Percentiles rank a stretch among this genome's conserved stretches.
Evolutionary conservation across 2,329 filamentous ascomycete species (phyloP).

Genomic region (Colletotrichum tanaceti): DNA sequence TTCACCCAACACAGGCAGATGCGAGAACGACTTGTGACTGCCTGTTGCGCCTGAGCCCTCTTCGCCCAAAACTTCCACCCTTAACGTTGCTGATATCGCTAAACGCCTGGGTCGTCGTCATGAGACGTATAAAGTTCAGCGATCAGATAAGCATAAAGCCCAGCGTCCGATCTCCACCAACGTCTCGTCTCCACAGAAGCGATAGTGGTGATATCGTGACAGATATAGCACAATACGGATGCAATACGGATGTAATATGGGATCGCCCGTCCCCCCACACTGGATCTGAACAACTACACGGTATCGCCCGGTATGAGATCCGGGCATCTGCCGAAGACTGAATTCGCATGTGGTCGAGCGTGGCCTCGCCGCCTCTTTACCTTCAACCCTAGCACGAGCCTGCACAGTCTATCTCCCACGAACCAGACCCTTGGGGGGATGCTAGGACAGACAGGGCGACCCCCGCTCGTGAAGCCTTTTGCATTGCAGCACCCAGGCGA

Average conservation of each 20-base stretch:
- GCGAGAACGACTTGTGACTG: background rate
- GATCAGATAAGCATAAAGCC: conserved; percentile 16
- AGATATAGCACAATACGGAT: conserved; percentile 15
- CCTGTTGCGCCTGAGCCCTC: background rate
- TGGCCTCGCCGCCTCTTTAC: conserved; percentile 2
- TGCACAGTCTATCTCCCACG: background rate
- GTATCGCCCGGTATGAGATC: conserved; percentile 1
- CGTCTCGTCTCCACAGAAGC: conserved; percentile 9
- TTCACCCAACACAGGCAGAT: background rate
- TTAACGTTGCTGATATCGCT: background rate
- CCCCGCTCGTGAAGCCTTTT: conserved; percentile 10
- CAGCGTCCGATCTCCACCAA: conserved; percentile 16
- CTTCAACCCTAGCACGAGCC: too few species aligned
- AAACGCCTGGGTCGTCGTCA: conserved; percentile 1
- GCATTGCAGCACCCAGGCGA: conserved; percentile 9
- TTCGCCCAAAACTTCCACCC: background rate
- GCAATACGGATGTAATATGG: conserved; percentile 11
- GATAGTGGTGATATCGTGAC: conserved; percentile 1
- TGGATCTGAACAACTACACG: conserved; percentile 9
- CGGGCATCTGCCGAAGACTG: background rate
- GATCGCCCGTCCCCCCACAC: conserved; percentile 6
- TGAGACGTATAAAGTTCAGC: background rate
- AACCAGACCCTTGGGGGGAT: conserved; percentile 5
- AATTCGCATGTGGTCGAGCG: background rate
- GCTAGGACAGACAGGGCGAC: background rate